Evolutionary conservation across 805 yeast genomes (phyloP).

Genomic region (Nakazawaea wyomingensis): DNA sequence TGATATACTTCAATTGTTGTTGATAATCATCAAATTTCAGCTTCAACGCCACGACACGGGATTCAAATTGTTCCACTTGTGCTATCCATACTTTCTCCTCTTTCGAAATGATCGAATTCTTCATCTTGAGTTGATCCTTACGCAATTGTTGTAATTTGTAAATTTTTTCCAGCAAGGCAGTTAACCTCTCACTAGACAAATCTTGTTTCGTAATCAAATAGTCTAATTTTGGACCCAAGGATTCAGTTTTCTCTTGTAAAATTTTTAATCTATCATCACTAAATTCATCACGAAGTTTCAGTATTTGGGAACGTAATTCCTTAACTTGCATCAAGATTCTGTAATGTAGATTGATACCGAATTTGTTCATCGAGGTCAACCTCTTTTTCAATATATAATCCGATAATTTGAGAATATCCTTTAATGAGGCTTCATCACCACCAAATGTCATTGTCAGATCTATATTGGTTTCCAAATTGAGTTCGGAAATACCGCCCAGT

Average conservation of each 20-base stretch:
- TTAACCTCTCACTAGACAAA: slow-evolving; percentile 9
- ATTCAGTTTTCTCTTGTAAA: slow-evolving; percentile 6
- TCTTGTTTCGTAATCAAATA: slow-evolving; percentile 12
- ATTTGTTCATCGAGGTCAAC: slow-evolving; percentile 20
- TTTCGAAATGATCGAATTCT: slow-evolving; percentile 28
- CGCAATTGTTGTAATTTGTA: slow-evolving; percentile 20
- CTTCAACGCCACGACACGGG: slow-evolving; percentile 27
- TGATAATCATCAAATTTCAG: slow-evolving; percentile 20
- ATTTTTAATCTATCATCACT: slow-evolving; percentile 15
- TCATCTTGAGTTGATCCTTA: slow-evolving; percentile 17
- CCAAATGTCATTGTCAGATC: not conserved
- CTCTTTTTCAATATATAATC: not conserved
- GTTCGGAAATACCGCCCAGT: not conserved
- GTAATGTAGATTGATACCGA: slow-evolving; percentile 30
- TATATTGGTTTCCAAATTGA: not conserved
- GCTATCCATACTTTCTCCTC: slow-evolving; percentile 42
- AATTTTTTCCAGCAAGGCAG: slow-evolving; percentile 26
- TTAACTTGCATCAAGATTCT: slow-evolving; percentile 33
- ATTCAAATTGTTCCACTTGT: slow-evolving; percentile 31
- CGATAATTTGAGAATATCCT: not conserved
- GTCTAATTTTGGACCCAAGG: not conserved
- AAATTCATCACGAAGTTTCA: slow-evolving; percentile 19
- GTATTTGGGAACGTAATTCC: slow-evolving; percentile 38
- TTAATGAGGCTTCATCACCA: slow-evolving; percentile 2
- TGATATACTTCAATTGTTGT: slow-evolving; percentile 25